These are phyloP conservation scores for Gossypium raimondii DNA, from an alignment of 345 rosid species.

Conservation along the genomic window DNA sequence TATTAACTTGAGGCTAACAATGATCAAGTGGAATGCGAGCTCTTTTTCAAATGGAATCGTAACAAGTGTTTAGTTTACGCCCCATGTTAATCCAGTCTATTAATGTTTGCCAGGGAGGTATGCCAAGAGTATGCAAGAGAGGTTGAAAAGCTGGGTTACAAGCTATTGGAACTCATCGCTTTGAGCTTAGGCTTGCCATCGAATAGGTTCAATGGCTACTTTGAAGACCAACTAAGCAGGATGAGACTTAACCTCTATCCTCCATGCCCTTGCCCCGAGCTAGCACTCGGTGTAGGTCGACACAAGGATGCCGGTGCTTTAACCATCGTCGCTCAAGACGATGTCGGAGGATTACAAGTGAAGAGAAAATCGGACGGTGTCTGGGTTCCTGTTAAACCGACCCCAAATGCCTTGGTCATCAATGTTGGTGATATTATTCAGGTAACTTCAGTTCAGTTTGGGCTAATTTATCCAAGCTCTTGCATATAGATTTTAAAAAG, in stretches of 20 bases:
- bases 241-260: slow-evolving; percentile 72
- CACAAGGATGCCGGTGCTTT: slow-evolving; percentile 82
- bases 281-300: slow-evolving; percentile 82
- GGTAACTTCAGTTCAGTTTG: slow-evolving; percentile 32
- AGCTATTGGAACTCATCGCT: slow-evolving; percentile 57
- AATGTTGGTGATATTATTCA: slow-evolving; percentile 64
- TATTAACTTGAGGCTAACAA: background rate
- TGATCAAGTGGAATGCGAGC: background rate
- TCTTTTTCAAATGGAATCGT: background rate
- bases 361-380: slow-evolving; percentile 61
- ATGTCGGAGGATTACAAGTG: slow-evolving; percentile 78
- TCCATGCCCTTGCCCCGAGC: slow-evolving; percentile 67
- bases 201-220: slow-evolving; percentile 45
- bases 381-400: slow-evolving; percentile 64
- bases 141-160: slow-evolving; percentile 59
- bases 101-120: slow-evolving; percentile 39
- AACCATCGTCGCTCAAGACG: slow-evolving; percentile 71
- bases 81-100: background rate
- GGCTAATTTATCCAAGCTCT: background rate
- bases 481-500: background rate
- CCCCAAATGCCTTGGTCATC: slow-evolving; percentile 54
- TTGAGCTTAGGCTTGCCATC: slow-evolving; percentile 60
- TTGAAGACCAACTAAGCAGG: slow-evolving; percentile 60
- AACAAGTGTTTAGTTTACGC: background rate
- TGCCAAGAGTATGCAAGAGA: slow-evolving; percentile 65